Conservation (phyloP, 805 yeast species). For the Starmerella ratchasimensis region DNA sequence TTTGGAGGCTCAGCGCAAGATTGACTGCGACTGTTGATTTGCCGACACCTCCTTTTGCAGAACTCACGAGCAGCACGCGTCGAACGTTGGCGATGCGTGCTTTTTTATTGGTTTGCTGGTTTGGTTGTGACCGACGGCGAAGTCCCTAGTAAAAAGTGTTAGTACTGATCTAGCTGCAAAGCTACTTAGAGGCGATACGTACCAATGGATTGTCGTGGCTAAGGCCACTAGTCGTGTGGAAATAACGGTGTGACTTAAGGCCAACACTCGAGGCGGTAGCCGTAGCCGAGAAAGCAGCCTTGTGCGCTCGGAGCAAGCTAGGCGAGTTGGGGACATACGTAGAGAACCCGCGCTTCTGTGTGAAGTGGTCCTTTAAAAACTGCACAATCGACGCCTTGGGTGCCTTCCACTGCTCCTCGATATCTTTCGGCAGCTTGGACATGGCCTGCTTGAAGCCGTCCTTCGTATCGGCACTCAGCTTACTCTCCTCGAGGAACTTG, state of each 20-base stretch:
- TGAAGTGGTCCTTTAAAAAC: constrained; percentile 18
- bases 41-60: constrained; percentile 76
- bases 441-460: constrained; percentile 14
- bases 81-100: constrained; percentile 47
- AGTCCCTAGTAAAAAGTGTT: constrained; percentile 29
- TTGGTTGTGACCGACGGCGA: constrained; percentile 23
- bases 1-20: constrained; percentile 47
- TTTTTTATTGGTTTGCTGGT: constrained; percentile 1
- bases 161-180: constrained; percentile 7
- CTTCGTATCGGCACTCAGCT: constrained; percentile 12
- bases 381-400: constrained; percentile 22
- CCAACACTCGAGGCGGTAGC: no score
- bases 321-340: constrained; percentile 13
- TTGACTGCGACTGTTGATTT: constrained; percentile 61
- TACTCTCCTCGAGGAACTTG: constrained; percentile 2
- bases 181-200: constrained; percentile 22
- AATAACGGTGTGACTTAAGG: no score
- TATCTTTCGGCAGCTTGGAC: constrained; percentile 18
- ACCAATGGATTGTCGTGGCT: constrained; percentile 48
- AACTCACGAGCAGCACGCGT: constrained; percentile 50
- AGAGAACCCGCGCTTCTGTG: constrained; percentile 19
- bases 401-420: constrained; percentile 25
- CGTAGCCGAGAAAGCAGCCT: not conserved
- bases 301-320: no score
- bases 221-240: not conserved